Evolutionary conservation across 139 green algal species (phyloP).

Genomic region (Chlamydomonas sphaeroides): DNA sequence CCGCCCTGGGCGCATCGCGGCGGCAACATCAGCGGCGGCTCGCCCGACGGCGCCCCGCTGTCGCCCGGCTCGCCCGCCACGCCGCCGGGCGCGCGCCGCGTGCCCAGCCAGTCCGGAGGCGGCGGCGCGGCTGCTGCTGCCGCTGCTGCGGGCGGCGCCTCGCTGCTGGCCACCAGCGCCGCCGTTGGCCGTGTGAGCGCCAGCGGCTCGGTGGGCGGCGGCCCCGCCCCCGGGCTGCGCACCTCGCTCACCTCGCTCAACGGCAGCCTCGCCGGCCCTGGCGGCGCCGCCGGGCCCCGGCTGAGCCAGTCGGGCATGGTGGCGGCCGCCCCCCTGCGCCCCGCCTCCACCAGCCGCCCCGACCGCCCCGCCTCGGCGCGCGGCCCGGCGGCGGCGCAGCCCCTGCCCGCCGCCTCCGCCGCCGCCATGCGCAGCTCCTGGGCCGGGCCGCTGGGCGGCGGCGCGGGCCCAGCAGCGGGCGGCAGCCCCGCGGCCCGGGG

Average conservation of each 20-base stretch:
- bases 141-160: background rate
- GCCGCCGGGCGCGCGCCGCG: background rate
- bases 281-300: background rate
- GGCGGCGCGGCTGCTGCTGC: too few species aligned
- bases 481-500: background rate
- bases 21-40: background rate
- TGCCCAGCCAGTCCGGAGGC: too few species aligned
- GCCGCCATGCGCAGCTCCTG: conserved; percentile 12
- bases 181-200: background rate
- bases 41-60: background rate
- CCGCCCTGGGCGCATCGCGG: background rate
- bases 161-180: background rate
- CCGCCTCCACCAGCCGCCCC: background rate
- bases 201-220: background rate
- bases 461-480: background rate
- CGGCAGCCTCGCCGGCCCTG: background rate
- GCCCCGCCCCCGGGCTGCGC: background rate
- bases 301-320: background rate
- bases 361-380: background rate
- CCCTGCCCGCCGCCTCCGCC: too few species aligned
- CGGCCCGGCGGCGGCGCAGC: background rate
- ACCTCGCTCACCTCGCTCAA: background rate
- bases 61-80: background rate
- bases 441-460: background rate
- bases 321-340: too few species aligned